Percentiles rank a stretch among this genome's conserved stretches.
These are phyloP conservation scores for Lathyrus sativus DNA, from an alignment of 306 rosid genomes.

Conservation along the genomic window DNA sequence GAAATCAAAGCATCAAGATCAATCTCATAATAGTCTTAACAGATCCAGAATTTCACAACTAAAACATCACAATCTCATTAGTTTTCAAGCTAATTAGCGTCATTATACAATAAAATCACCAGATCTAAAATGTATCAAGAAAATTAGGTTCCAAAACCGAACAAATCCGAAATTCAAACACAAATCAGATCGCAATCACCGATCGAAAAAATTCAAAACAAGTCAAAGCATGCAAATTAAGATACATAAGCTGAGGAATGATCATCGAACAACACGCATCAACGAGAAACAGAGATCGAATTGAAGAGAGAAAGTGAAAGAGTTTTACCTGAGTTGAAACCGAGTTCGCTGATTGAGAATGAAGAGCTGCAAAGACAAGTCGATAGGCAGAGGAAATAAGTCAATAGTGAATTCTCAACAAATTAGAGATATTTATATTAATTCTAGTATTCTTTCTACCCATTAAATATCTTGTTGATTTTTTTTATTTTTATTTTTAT, in stretches of 20 bases:
- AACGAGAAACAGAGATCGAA: neutral
- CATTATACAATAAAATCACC: neutral
- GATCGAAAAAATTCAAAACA: constrained; percentile 18
- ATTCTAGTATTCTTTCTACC: too few relatives aligned
- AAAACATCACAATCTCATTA: neutral
- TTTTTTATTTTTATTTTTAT: too few relatives aligned
- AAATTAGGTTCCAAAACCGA: neutral
- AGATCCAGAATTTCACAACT: neutral
- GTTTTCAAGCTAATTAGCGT: neutral
- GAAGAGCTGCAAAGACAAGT: neutral
- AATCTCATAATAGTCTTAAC: neutral
- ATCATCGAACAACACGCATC: neutral
- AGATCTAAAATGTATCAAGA: neutral
- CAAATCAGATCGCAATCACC: neutral
- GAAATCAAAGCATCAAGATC: neutral
- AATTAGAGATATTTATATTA: too few relatives aligned
- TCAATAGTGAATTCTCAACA: neutral
- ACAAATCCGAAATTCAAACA: neutral
- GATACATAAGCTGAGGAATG: neutral
- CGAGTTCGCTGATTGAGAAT: neutral
- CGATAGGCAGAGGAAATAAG: neutral
- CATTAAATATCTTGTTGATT: too few relatives aligned
- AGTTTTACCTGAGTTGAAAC: neutral
- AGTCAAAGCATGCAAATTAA: neutral
- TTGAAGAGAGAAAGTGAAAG: neutral